Evolutionary conservation across 2,329 filamentous ascomycete genomes (phyloP).

Genomic region (Pseudocercospora cruenta): DNA sequence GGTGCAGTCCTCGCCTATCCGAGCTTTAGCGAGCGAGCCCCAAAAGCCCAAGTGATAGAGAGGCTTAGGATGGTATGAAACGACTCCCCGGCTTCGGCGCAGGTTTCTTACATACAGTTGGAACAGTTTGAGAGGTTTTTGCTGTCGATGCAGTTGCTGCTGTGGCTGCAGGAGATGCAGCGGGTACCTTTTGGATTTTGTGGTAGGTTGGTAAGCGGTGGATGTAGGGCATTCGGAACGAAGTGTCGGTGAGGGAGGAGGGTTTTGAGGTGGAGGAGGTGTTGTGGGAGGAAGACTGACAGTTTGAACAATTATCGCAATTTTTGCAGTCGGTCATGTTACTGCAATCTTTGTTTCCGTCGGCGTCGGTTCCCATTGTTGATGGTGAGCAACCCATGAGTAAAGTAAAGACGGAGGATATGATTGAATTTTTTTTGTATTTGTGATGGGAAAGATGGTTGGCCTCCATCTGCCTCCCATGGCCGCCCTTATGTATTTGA

Average conservation of each 20-base stretch:
- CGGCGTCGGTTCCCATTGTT: constrained; percentile 7
- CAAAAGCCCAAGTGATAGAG: background rate
- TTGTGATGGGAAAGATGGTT: background rate
- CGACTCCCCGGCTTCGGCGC: background rate
- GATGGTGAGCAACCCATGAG: background rate
- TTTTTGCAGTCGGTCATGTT: constrained; percentile 8
- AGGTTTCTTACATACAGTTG: background rate
- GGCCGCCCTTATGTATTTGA: background rate
- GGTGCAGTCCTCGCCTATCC: background rate
- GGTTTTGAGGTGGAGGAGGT: background rate
- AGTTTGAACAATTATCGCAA: constrained; percentile 5
- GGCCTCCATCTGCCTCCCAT: background rate
- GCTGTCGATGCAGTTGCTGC: background rate
- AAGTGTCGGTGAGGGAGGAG: background rate
- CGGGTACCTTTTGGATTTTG: background rate
- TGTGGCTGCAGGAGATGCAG: background rate
- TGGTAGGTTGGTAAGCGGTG: constrained; percentile 14
- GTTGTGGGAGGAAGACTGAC: background rate
- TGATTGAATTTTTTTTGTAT: no score
- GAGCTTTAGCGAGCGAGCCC: no score
- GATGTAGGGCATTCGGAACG: constrained; percentile 15
- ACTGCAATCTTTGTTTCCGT: constrained; percentile 6
- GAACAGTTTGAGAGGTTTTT: background rate
- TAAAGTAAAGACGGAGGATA: no score
- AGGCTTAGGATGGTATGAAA: background rate